Evolutionary conservation across 352 stramenopile genomes (phyloP), one percentile per base, ranked within the genome.

Genomic region (Globisporangium nunn): DNA sequence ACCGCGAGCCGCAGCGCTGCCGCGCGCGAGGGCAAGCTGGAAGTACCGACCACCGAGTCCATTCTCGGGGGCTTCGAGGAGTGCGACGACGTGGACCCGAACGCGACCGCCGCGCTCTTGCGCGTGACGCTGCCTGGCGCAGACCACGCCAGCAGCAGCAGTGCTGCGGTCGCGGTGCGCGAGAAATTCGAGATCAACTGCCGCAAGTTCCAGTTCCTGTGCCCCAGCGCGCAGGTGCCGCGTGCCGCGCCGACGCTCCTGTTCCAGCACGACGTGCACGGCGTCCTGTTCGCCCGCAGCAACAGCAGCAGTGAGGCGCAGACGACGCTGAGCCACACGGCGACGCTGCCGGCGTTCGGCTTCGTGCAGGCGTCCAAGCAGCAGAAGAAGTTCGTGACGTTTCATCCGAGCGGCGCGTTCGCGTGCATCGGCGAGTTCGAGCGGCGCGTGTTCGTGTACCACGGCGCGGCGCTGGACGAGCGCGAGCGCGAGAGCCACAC

Each of bases 311-410:
- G 69, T 1, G 50, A 49, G 4, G 33, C 56, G n/a, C 41, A 51
- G 39, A 40, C 88, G 7, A 35, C 46, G 8, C 62, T 92, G 23
- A 40, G 29, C 0, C 84, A 94, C 45, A 59, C 65, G 28, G 55
- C 71, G 15, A 90, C 82, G 6, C 67, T 92, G 17, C 82, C 77
- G 52, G 85, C 85, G 0, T 92, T 94, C 48, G 85, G 81, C 2
- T 94, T 90, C 40, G 85, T 94, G 2, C 85, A 94, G 60, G 85
- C 85, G 14, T 94, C 85, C 45, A 94, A 94, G 66, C 79, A 91
- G 53, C 78, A 92, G 56, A 92, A 92, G 56, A 94, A 92, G 71
- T 91, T 87, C 55, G 69, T 91, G 70, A 74, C 70, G 14, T 81
- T 84, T 45, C 70, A 88, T 15, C 61, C 75, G 6, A 59, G 56